phyloP scores from a whole-genome alignment of 495 filamentous ascomycete species.

The Schizothecium vesticola region DNA sequence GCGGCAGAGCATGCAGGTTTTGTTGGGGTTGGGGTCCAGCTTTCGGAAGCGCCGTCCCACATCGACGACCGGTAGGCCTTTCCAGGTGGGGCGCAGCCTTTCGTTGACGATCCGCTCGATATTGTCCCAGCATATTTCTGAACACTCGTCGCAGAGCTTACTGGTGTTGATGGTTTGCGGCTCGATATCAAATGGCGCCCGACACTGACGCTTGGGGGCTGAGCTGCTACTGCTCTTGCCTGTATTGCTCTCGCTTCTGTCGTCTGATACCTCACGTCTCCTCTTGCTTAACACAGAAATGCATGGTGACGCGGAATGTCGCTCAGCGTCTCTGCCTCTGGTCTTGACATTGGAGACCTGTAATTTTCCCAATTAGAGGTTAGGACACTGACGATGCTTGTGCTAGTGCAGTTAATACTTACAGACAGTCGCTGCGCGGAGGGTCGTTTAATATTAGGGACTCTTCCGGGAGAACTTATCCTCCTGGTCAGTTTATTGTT shows the following conservation, averaged over 20 bases:
- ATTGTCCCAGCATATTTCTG: slow-evolving; percentile 1
- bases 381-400: not conserved
- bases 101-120: slow-evolving; percentile 6
- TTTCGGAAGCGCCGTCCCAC: slow-evolving; percentile 17
- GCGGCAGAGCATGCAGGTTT: slow-evolving; percentile 14
- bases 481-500: not conserved
- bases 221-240: not conserved
- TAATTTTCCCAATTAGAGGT: not conserved
- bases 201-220: not conserved
- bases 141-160: slow-evolving; percentile 2
- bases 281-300: slow-evolving; percentile 2
- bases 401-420: not conserved
- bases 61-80: slow-evolving; percentile 7
- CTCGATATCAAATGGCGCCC: not conserved
- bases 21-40: slow-evolving; percentile 9
- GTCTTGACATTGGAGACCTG: not conserved
- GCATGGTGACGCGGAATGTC: not conserved
- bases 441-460: not conserved
- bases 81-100: slow-evolving; percentile 7
- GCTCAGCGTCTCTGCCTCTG: not conserved
- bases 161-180: not conserved
- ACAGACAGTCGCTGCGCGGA: not conserved
- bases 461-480: not conserved
- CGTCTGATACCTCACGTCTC: not conserved
- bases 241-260: not conserved